Percentiles rank a stretch among this genome's conserved stretches.
Evolutionary conservation across 768 basidiomycete species (phyloP).

Genomic region (Lentinula aciculospora): DNA sequence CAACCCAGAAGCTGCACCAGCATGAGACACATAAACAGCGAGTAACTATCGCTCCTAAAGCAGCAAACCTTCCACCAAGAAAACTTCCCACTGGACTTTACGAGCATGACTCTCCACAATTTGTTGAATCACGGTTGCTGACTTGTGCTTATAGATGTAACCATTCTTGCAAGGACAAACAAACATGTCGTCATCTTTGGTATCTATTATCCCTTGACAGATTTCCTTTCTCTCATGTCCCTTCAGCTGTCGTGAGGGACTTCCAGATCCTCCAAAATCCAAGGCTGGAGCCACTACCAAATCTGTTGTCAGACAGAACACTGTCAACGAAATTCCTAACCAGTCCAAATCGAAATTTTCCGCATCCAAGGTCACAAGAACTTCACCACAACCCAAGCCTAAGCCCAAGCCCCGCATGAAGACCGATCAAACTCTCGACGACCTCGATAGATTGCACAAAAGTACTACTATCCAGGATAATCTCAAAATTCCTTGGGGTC

Average conservation of each 20-base stretch:
- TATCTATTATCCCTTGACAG: slow-evolving; percentile 22
- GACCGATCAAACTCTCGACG: slow-evolving; percentile 25
- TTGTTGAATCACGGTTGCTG: background rate
- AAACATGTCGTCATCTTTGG: slow-evolving; percentile 74
- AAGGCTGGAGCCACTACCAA: slow-evolving; percentile 15
- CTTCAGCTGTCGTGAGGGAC: slow-evolving; percentile 70
- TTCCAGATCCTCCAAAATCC: slow-evolving; percentile 40
- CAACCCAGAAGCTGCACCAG: slow-evolving; percentile 4
- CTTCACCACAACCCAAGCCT: slow-evolving; percentile 12
- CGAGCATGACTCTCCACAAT: slow-evolving; percentile 32
- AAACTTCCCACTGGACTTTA: slow-evolving; percentile 60
- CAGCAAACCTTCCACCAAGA: slow-evolving; percentile 17
- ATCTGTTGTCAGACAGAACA: background rate
- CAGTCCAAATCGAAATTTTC: slow-evolving; percentile 8
- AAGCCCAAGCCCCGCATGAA: slow-evolving; percentile 17
- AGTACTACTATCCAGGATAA: slow-evolving; percentile 34
- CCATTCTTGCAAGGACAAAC: slow-evolving; percentile 76
- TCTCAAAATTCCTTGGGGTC: slow-evolving; percentile 30
- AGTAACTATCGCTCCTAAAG: background rate
- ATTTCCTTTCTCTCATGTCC: slow-evolving; percentile 5
- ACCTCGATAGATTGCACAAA: slow-evolving; percentile 39
- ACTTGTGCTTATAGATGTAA: slow-evolving; percentile 52
- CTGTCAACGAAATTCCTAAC: background rate
- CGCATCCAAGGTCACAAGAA: background rate
- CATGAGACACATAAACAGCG: background rate